phyloP scores from a whole-genome alignment of 1,284 basidiomycete species.

The Singerocomus inundabilis region DNA sequence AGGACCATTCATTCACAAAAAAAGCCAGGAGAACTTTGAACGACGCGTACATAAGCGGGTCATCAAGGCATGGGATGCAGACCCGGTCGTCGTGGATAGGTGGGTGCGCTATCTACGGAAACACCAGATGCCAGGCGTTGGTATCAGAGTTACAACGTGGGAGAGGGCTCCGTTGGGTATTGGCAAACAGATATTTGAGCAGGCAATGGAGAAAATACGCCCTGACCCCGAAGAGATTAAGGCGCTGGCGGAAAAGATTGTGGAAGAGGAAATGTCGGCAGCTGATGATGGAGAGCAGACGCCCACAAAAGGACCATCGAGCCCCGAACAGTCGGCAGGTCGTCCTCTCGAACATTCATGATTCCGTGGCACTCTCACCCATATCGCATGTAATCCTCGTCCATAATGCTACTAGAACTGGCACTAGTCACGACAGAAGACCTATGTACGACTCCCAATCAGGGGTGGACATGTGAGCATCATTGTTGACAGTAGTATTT shows the following conservation, averaged over 20 bases:
- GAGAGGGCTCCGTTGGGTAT: constrained; percentile 69
- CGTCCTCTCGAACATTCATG: not conserved
- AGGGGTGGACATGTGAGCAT: not conserved
- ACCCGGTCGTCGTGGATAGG: constrained; percentile 74
- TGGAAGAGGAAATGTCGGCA: constrained; percentile 28
- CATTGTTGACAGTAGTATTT: not conserved
- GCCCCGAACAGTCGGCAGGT: constrained; percentile 1
- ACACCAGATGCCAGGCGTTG: constrained; percentile 84
- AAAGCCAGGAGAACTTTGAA: constrained; percentile 95
- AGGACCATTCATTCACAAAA: constrained; percentile 92
- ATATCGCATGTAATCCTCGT: constrained; percentile 5
- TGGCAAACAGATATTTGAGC: constrained; percentile 47
- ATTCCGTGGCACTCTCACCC: not conserved
- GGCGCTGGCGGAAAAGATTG: constrained; percentile 34
- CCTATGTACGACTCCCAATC: not conserved
- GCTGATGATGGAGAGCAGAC: constrained; percentile 6
- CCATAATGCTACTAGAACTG: constrained; percentile 10
- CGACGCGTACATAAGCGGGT: constrained; percentile 78
- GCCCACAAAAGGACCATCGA: not conserved
- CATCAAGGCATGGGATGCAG: constrained; percentile 91
- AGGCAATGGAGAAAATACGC: constrained; percentile 34
- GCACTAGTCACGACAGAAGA: not conserved
- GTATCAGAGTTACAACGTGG: constrained; percentile 81
- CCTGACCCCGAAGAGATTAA: constrained; percentile 37
- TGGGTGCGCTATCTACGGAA: constrained; percentile 82